Evolutionary conservation across 75 land plant genomes (phyloP), one percentile per base, ranked within the genome.

Genomic region (Cupressus sempervirens): DNA sequence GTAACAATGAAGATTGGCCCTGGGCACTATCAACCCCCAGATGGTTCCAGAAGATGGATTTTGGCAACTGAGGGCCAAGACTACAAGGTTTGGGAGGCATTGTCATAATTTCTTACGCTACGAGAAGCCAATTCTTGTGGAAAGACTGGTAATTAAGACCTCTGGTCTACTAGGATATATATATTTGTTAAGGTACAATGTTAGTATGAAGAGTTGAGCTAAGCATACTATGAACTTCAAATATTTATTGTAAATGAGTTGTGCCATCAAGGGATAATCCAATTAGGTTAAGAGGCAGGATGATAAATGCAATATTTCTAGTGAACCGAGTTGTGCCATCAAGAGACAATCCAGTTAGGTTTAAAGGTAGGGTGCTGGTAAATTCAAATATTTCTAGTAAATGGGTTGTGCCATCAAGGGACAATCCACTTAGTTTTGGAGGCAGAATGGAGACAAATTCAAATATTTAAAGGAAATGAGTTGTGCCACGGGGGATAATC

Each of bases 1-100:
- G 88, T 97, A 46, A 90, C 88, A 26, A 86, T 97, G 92, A 97
- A 95, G 86, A 90, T 97, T 79, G 99, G 99, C 35, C 95, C 95
- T 50, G 97, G 99, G 15, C 83, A 91, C 80, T 90, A 84, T 81
- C 90, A 91, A 65, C 92, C 93, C 18, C 87, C 92, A 16, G 93
- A 84, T 43, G 91, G 80, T 10, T 38, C 87, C 6, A 83, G 87
- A 12, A 90, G 85, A 72, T 97, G 99, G 99, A 77, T 85, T 65
- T 41, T 91, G 34, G 93, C 89, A 32, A 73, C 91, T 48, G 92
- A 91, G 54, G 99, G 99, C 50, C 84, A 83, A 54, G 93, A 92
- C 46, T 97, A 94, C 87, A 93, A 93, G 81, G 89, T 95, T 41
- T 97, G 99, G 99, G 96, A 94, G 88, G 76, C 88, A 52, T 87